Percentiles rank a stretch among this genome's conserved stretches.
Evolutionary conservation across 2,329 filamentous ascomycete species (phyloP).

Genomic region (Clarireedia sp.): DNA sequence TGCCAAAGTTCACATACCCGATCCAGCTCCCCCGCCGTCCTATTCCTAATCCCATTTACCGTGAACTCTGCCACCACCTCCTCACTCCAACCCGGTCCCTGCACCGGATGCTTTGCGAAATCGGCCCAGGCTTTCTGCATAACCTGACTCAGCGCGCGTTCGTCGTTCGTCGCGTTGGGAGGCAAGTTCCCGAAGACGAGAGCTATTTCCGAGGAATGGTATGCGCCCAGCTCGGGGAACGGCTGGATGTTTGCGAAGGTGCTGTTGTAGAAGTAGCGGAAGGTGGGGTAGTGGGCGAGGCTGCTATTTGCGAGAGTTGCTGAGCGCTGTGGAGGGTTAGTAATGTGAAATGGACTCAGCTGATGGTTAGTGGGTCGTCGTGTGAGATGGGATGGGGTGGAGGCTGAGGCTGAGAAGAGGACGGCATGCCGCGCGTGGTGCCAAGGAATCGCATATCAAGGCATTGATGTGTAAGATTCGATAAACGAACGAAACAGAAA

Average conservation of each 20-base stretch:
- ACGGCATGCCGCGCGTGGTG: too few species aligned
- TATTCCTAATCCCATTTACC: background rate
- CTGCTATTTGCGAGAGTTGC: background rate
- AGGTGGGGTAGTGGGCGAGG: constrained; percentile 1
- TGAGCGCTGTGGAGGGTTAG: background rate
- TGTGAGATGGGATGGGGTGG: too few species aligned
- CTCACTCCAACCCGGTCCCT: background rate
- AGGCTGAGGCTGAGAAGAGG: too few species aligned
- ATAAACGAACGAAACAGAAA: background rate
- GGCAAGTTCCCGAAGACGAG: constrained; percentile 4
- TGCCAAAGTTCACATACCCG: background rate
- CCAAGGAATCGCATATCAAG: too few species aligned
- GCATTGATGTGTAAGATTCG: too few species aligned
- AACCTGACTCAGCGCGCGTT: background rate
- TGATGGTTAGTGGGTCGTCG: background rate
- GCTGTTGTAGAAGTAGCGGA: constrained; percentile 7
- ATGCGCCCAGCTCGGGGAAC: background rate
- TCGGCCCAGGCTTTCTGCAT: constrained; percentile 4
- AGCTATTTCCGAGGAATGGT: constrained; percentile 7
- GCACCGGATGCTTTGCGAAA: constrained; percentile 2
- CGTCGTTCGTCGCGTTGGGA: background rate
- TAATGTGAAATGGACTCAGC: background rate
- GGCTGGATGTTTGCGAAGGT: constrained; percentile 8
- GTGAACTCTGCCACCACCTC: background rate
- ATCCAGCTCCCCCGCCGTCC: background rate